Base-by-base conservation (phyloP, 2,329 filamentous ascomycete genomes). In the Penicillium expansum region DNA sequence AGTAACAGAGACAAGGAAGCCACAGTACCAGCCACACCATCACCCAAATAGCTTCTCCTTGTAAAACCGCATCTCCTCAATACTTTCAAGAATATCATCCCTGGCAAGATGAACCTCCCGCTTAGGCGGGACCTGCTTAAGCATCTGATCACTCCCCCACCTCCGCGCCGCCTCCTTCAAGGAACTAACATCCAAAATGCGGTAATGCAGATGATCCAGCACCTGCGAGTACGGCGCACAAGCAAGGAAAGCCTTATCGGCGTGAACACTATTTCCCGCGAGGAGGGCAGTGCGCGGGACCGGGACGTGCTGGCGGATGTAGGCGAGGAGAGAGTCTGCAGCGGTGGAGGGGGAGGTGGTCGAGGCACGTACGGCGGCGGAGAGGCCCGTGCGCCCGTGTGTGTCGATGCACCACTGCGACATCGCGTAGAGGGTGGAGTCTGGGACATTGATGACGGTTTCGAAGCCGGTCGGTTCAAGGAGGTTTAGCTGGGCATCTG, bases 61-160 rank as follows among this genome's bases (percentile, higher is more conserved):
- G 74, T 96, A 97, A 71, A 89, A 97, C 67, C 79, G 85, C 53
- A 93, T 93, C 79, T 99, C 94, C 55, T 84, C 87, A 61, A 99
- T 97, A 75, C 93, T 97, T 79, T 99, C 94, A 59, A 97, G 74
- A 56, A 99, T 96, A 74, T 99, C 94, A 54, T 91, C 86, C 66
- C 83, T 86, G 0, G 94, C 94, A 74, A 93, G 85, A 77, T 99
- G 94, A 50, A 86, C 78, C 37, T 84, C 85, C 70, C 83, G 83
- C 80, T 97, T 97, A 60, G 70, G 74, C 13, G 93, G 92, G 29
- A 84, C 86, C 43, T 80, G 78, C 54, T 79, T 77, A 59, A 89
- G 69, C 9, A 90, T 72, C 8, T 83, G 80, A n/a, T 79, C 72
- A 1, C 82, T 80, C 42, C 86, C 87, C 93, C 94, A 99, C 44